Percentiles rank a stretch among this genome's conserved stretches.
phyloP scores from a whole-genome alignment of 73 alveolate species.

The Tetrahymena elliotti region DNA sequence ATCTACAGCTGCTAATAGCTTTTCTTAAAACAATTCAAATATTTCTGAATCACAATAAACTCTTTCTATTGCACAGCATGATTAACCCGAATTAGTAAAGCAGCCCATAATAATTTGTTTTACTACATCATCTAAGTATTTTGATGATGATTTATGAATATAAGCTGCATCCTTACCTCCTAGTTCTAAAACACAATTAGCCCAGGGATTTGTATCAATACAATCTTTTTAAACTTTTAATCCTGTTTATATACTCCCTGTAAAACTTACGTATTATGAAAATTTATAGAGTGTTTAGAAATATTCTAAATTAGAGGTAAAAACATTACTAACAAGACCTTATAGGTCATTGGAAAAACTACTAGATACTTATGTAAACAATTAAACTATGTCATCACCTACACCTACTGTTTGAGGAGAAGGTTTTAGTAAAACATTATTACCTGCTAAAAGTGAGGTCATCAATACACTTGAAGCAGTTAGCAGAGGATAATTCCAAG shows the following conservation, averaged over 20 bases:
- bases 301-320: not conserved
- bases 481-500: not conserved
- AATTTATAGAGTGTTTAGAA: not conserved
- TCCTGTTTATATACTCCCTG: not conserved
- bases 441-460: not conserved
- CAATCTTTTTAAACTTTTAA: not conserved
- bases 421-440: not conserved
- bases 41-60: not conserved
- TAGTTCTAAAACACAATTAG: not conserved
- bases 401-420: not conserved
- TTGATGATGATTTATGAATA: not conserved
- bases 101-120: not conserved
- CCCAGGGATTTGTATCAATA: not conserved
- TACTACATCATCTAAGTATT: not conserved
- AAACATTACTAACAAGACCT: not conserved
- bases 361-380: not conserved
- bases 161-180: not conserved
- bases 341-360: not conserved
- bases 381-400: not conserved
- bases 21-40: not conserved
- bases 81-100: not conserved
- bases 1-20: not conserved
- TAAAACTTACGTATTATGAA: not conserved
- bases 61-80: not conserved
- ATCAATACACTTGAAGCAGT: not conserved